Evolutionary conservation across 441 rosid genomes (phyloP).

Genomic region (Gossypium gossypioides): DNA sequence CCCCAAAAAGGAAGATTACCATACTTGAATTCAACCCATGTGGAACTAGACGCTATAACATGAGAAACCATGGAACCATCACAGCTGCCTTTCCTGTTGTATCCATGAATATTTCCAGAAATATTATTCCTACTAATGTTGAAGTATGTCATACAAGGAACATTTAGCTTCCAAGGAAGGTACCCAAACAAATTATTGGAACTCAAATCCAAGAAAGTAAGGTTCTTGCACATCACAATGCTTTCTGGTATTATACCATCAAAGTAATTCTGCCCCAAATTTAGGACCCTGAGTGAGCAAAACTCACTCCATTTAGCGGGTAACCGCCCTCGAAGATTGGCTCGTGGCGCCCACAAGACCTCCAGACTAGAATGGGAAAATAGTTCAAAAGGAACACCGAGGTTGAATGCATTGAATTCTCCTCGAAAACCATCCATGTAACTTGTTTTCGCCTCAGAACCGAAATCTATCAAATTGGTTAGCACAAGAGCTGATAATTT

Average conservation of each 20-base stretch:
- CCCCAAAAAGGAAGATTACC: slow-evolving; percentile 30
- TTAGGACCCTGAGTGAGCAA: slow-evolving; percentile 47
- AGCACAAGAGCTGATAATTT: slow-evolving; percentile 39
- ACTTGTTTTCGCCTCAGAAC: slow-evolving; percentile 8
- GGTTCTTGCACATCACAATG: slow-evolving; percentile 38
- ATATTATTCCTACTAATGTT: slow-evolving; percentile 47
- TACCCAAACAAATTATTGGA: slow-evolving; percentile 39
- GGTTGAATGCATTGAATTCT: slow-evolving; percentile 56
- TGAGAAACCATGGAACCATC: slow-evolving; percentile 14
- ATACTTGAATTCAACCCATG: slow-evolving; percentile 25
- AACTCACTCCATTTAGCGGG: slow-evolving; percentile 33
- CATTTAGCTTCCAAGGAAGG: slow-evolving; percentile 38
- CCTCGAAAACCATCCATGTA: slow-evolving; percentile 20
- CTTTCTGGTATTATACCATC: slow-evolving; percentile 32
- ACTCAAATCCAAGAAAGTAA: slow-evolving; percentile 57
- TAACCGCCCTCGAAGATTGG: slow-evolving; percentile 48
- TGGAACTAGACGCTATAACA: slow-evolving; percentile 15
- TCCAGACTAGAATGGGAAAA: slow-evolving; percentile 31
- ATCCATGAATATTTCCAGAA: slow-evolving; percentile 36
- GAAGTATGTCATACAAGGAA: slow-evolving; percentile 54
- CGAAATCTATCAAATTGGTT: slow-evolving; percentile 37
- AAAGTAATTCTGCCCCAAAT: slow-evolving; percentile 44
- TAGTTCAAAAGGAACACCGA: slow-evolving; percentile 36
- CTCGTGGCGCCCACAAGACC: slow-evolving; percentile 66
- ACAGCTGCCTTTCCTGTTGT: slow-evolving; percentile 29